A percentile compares a stretch with the other conserved stretches of the same genome.
These are phyloP conservation scores for Chimonanthus salicifolius DNA, from an alignment of 164 flowering plant genomes.

Conservation along the genomic window DNA sequence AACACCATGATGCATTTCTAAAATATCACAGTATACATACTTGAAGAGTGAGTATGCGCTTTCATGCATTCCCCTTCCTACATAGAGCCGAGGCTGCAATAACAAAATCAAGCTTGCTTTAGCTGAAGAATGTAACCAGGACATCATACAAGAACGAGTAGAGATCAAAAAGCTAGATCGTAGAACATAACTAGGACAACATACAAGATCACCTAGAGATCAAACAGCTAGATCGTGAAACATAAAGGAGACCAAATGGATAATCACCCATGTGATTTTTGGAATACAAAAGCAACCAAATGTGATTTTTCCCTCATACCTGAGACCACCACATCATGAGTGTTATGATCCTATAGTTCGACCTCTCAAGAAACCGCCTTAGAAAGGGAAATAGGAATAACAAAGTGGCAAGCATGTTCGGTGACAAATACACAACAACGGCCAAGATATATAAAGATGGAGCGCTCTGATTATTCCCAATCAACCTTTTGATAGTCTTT, in stretches of 20 bases:
- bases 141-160: neutral
- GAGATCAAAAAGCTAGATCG: neutral
- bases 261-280: neutral
- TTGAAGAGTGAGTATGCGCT: conserved; percentile 83
- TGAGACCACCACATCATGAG: conserved; percentile 99
- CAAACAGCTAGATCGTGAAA: neutral
- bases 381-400: conserved; percentile 78
- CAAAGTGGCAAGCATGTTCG: conserved; percentile 77
- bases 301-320: conserved; percentile 31
- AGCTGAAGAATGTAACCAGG: conserved; percentile 1
- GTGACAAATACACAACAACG: conserved; percentile 78
- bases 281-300: neutral
- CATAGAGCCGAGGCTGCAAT: conserved; percentile 94
- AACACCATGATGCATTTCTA: too few species aligned
- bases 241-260: neutral
- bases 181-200: neutral
- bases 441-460: conserved; percentile 87
- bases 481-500: conserved; percentile 76
- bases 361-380: conserved; percentile 82
- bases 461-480: conserved; percentile 49
- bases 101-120: neutral
- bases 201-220: neutral
- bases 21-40: conserved; percentile 34
- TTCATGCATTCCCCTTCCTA: conserved; percentile 99
- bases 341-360: conserved; percentile 73